A percentile compares a stretch with the other conserved stretches of the same genome.
These are phyloP conservation scores for Colletotrichum tabaci DNA, from an alignment of 2,329 filamentous ascomycete species.

Conservation along the genomic window DNA sequence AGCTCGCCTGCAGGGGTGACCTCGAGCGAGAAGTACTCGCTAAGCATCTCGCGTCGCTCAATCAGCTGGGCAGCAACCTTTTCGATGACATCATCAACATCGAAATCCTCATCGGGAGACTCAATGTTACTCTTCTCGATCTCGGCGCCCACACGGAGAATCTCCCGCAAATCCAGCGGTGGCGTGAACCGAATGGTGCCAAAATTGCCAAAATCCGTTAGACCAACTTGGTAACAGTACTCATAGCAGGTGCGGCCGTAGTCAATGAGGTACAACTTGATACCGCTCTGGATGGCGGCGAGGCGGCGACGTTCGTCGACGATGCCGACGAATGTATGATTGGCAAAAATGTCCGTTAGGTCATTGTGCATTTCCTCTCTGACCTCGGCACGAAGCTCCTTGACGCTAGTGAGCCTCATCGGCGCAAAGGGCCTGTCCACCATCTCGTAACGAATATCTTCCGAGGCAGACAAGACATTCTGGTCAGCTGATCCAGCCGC, in stretches of 20 bases:
- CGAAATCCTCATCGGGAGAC: constrained; percentile 69
- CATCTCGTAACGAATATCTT: constrained; percentile 78
- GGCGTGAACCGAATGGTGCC: constrained; percentile 86
- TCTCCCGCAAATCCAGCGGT: constrained; percentile 77
- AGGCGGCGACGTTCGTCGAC: constrained; percentile 90
- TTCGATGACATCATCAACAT: constrained; percentile 76
- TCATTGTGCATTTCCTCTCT: constrained; percentile 86
- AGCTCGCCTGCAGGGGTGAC: constrained; percentile 85
- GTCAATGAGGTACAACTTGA: constrained; percentile 93
- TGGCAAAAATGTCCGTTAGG: constrained; percentile 88
- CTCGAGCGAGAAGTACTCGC: constrained; percentile 92
- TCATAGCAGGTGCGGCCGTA: constrained; percentile 90
- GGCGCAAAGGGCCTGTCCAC: constrained; percentile 77
- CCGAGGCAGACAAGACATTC: constrained; percentile 55
- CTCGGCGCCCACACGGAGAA: constrained; percentile 82
- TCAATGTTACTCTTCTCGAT: constrained; percentile 70
- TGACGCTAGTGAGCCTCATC: constrained; percentile 87
- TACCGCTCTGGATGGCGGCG: constrained; percentile 92
- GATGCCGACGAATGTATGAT: constrained; percentile 93
- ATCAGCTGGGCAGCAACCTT: constrained; percentile 79
- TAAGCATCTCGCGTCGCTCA: constrained; percentile 85
- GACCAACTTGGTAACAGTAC: constrained; percentile 94
- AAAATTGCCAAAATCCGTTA: constrained; percentile 97
- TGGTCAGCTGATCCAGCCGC: constrained; percentile 45
- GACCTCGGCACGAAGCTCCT: constrained; percentile 85